These are phyloP conservation scores for Phytophthora aleatoria DNA, from an alignment of 352 stramenopile genomes.

Conservation along the genomic window DNA sequence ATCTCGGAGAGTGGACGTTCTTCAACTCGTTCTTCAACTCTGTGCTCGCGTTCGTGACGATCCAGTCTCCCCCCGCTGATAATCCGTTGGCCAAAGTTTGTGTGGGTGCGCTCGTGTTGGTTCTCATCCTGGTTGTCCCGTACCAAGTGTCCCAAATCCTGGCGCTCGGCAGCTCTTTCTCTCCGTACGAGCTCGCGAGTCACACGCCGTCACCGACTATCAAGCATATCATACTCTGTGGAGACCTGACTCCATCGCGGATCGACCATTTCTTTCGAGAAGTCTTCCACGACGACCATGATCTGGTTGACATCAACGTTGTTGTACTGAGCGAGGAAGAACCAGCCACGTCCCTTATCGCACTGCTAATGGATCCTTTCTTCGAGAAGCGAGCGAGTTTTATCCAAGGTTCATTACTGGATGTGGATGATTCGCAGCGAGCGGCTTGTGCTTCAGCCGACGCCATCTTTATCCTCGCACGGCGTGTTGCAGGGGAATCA, in stretches of 20 bases:
- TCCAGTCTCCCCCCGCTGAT: constrained; percentile 80
- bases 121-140: constrained; percentile 82
- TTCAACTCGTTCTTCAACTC: constrained; percentile 90
- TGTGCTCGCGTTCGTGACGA: constrained; percentile 84
- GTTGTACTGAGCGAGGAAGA: constrained; percentile 80
- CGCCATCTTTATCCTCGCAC: constrained; percentile 78
- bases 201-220: constrained; percentile 60
- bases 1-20: constrained; percentile 81
- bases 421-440: constrained; percentile 75
- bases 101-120: constrained; percentile 75
- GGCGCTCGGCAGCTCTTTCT: constrained; percentile 76
- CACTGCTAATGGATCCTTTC: constrained; percentile 86
- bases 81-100: constrained; percentile 80
- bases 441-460: constrained; percentile 62
- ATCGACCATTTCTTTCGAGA: constrained; percentile 88
- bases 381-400: constrained; percentile 83
- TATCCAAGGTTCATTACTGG: constrained; percentile 77
- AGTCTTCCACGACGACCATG: constrained; percentile 86
- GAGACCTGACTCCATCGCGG: constrained; percentile 76
- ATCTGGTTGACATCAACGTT: constrained; percentile 80
- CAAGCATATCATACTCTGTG: constrained; percentile 81
- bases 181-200: constrained; percentile 64
- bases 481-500: constrained; percentile 64
- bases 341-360: constrained; percentile 68
- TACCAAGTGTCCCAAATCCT: constrained; percentile 83